Conservation (phyloP, 306 rosid species). For the Corylus avellana region DNA sequence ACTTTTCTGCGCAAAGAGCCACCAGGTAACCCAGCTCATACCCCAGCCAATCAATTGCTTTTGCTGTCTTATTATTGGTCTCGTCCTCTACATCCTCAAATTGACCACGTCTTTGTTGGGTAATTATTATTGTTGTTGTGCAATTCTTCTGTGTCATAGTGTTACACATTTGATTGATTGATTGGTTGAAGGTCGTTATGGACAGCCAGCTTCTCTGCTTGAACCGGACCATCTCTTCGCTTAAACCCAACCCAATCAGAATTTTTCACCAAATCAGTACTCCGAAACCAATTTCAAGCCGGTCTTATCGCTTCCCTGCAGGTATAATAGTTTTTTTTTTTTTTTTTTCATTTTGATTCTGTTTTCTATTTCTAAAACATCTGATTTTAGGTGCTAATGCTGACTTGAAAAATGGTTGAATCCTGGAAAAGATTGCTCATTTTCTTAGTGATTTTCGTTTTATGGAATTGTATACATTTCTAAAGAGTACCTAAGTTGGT, state of each 20-base stretch:
- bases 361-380: background rate
- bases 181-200: conserved; percentile 51
- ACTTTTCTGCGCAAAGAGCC: background rate
- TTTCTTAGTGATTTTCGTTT: background rate
- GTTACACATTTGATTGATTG: background rate
- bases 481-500: background rate
- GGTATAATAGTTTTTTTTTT: conserved; percentile 24
- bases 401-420: background rate
- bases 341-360: conserved; percentile 8
- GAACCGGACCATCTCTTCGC: conserved; percentile 36
- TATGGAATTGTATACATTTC: background rate
- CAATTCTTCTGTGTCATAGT: background rate
- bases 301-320: conserved; percentile 13
- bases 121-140: background rate
- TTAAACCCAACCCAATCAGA: conserved; percentile 16
- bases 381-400: background rate
- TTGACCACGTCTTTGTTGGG: background rate
- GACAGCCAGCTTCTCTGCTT: conserved; percentile 45
- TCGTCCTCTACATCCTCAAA: background rate
- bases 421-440: background rate
- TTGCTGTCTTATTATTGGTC: background rate
- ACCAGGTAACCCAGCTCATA: background rate
- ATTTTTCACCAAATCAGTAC: background rate
- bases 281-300: conserved; percentile 3
- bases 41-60: background rate